Evolutionary conservation across 495 filamentous ascomycete species (phyloP).

Genomic region (Aspergillus mulundensis): DNA sequence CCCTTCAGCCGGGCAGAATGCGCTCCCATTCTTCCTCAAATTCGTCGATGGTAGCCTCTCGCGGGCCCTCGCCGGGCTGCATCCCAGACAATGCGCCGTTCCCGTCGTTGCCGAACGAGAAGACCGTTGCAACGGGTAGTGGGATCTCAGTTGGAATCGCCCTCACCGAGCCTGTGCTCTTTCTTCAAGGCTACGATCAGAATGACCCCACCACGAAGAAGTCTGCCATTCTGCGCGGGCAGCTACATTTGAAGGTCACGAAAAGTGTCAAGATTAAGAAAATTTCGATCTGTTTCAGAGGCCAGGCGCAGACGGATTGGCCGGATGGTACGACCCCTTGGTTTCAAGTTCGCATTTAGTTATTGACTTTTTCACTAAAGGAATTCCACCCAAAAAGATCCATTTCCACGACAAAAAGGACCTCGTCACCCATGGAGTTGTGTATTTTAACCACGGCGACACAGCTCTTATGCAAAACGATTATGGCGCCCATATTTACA

Average conservation of each 20-base stretch:
- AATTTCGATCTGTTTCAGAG: conserved; percentile 81
- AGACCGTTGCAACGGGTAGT: conserved; percentile 69
- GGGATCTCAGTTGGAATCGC: conserved; percentile 68
- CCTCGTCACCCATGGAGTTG: conserved; percentile 41
- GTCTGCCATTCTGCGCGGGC: conserved; percentile 82
- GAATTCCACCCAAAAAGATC: conserved; percentile 84
- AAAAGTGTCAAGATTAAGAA: conserved; percentile 94
- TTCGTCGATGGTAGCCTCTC: conserved; percentile 24
- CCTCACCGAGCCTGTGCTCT: conserved; percentile 85
- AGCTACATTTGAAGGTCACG: conserved; percentile 72
- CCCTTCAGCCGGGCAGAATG: conserved; percentile 24
- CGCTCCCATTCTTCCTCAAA: conserved; percentile 32
- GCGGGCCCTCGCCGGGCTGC: conserved; percentile 8
- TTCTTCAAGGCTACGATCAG: conserved; percentile 87
- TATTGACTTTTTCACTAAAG: conserved; percentile 34
- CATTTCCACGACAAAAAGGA: conserved; percentile 77
- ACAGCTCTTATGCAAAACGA: conserved; percentile 63
- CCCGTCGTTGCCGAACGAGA: conserved; percentile 48
- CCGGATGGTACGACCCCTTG: conserved; percentile 65
- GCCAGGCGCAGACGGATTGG: conserved; percentile 89
- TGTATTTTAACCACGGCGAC: conserved; percentile 50
- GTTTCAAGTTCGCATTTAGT: conserved; percentile 1
- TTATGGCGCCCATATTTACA: conserved; percentile 47
- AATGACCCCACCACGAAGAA: conserved; percentile 62
- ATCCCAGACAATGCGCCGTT: conserved; percentile 32